Conservation (phyloP, 2,329 filamentous ascomycete genomes). For the Nemania sp. region DNA sequence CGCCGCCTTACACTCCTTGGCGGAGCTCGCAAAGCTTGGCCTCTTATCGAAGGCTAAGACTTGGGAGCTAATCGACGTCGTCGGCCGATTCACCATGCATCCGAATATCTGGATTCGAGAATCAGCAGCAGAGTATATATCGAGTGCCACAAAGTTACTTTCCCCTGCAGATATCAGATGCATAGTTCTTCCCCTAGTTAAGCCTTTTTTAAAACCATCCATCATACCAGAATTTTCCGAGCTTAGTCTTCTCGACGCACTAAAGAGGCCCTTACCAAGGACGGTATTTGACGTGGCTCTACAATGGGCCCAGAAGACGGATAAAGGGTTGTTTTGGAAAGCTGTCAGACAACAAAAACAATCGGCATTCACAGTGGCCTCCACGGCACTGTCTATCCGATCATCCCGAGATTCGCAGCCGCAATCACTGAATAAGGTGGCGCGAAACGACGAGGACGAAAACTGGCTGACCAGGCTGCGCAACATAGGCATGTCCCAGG, state of each 20-base stretch:
- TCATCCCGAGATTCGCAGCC: constrained; percentile 60
- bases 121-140: constrained; percentile 81
- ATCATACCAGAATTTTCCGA: constrained; percentile 71
- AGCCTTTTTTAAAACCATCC: constrained; percentile 78
- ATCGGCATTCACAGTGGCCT: constrained; percentile 67
- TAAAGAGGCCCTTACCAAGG: constrained; percentile 81
- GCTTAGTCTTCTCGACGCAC: constrained; percentile 73
- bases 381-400: constrained; percentile 58
- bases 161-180: constrained; percentile 82
- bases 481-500: constrained; percentile 77
- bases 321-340: constrained; percentile 88
- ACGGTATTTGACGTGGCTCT: constrained; percentile 83
- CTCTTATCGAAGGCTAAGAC: constrained; percentile 81
- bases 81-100: constrained; percentile 86
- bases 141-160: constrained; percentile 74
- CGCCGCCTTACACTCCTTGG: constrained; percentile 83
- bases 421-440: constrained; percentile 64
- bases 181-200: constrained; percentile 78
- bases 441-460: constrained; percentile 90
- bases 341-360: constrained; percentile 68
- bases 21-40: constrained; percentile 85
- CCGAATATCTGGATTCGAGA: constrained; percentile 96
- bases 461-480: constrained; percentile 86
- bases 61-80: constrained; percentile 85
- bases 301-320: constrained; percentile 81